Percentiles rank a stretch among this genome's conserved stretches.
phyloP scores from a whole-genome alignment of 768 basidiomycete genomes.

The Pisolithus sp. region DNA sequence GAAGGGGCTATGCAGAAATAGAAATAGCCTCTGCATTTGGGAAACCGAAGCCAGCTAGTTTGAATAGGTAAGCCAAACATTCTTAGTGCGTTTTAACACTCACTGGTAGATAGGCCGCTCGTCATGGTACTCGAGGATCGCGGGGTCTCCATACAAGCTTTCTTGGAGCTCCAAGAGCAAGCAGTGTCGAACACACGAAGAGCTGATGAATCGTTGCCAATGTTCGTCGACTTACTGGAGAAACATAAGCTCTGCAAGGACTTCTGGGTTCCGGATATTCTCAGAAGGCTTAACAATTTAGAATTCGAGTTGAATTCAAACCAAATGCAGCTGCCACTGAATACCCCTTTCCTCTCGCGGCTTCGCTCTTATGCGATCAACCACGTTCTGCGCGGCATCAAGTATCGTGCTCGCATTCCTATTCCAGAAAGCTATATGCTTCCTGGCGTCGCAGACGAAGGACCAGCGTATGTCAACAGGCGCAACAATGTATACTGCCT shows the following conservation, averaged over 20 bases:
- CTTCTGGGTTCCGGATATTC: slow-evolving; percentile 46
- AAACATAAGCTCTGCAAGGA: slow-evolving; percentile 38
- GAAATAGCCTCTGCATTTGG: slow-evolving; percentile 68
- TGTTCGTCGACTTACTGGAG: slow-evolving; percentile 44
- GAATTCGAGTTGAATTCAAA: slow-evolving; percentile 42
- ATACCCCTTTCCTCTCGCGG: slow-evolving; percentile 51
- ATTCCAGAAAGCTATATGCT: slow-evolving; percentile 63
- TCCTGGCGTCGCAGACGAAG: slow-evolving; percentile 81
- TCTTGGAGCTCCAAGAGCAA: slow-evolving; percentile 54
- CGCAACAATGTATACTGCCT: slow-evolving; percentile 54
- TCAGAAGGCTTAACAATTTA: slow-evolving; percentile 42
- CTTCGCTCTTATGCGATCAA: slow-evolving; percentile 55
- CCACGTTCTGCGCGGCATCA: slow-evolving; percentile 65
- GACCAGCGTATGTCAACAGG: slow-evolving; percentile 49
- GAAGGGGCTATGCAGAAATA: slow-evolving; percentile 48
- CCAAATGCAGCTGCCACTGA: slow-evolving; percentile 31
- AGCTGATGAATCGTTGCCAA: slow-evolving; percentile 49
- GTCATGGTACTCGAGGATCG: slow-evolving; percentile 78
- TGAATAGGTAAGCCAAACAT: slow-evolving; percentile 52
- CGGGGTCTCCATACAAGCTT: slow-evolving; percentile 51
- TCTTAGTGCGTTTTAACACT: not conserved
- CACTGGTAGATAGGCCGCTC: slow-evolving; percentile 42
- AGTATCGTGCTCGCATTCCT: slow-evolving; percentile 67
- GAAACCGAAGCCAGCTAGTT: slow-evolving; percentile 52
- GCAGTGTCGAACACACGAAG: slow-evolving; percentile 53